Evolutionary conservation across 2,329 filamentous ascomycete genomes (phyloP).

Genomic region (Talaromyces sp.): DNA sequence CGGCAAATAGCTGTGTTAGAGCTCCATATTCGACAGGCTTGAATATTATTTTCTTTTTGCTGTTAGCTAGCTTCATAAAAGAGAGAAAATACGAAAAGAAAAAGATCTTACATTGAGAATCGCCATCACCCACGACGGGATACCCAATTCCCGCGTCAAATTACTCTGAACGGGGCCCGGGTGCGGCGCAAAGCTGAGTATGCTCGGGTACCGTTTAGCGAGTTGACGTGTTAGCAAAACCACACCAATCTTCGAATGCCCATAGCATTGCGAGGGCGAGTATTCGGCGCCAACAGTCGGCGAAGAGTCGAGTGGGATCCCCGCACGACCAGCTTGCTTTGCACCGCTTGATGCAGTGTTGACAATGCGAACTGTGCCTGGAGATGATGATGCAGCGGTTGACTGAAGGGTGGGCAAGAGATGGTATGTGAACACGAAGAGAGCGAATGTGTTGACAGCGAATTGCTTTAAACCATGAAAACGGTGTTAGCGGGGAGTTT

Average conservation of each 20-base stretch:
- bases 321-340: background rate
- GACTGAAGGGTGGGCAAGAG: background rate
- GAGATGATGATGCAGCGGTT: background rate
- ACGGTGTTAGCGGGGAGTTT: background rate
- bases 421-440: background rate
- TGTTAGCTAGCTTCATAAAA: background rate
- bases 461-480: background rate
- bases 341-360: slow-evolving; percentile 1
- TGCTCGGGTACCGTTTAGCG: background rate
- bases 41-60: background rate
- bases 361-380: background rate
- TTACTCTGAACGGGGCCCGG: background rate
- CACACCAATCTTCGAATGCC: background rate
- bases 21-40: background rate
- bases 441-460: slow-evolving; percentile 1
- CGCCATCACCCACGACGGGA: background rate
- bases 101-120: background rate
- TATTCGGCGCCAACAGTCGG: background rate
- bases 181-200: slow-evolving; percentile 1
- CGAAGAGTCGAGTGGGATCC: background rate
- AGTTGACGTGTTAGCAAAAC: background rate
- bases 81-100: background rate
- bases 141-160: background rate
- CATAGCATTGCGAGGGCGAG: background rate
- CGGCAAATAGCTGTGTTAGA: background rate